Evolutionary conservation across 2,329 filamentous ascomycete species (phyloP).

Genomic region (Fusarium compactum): DNA sequence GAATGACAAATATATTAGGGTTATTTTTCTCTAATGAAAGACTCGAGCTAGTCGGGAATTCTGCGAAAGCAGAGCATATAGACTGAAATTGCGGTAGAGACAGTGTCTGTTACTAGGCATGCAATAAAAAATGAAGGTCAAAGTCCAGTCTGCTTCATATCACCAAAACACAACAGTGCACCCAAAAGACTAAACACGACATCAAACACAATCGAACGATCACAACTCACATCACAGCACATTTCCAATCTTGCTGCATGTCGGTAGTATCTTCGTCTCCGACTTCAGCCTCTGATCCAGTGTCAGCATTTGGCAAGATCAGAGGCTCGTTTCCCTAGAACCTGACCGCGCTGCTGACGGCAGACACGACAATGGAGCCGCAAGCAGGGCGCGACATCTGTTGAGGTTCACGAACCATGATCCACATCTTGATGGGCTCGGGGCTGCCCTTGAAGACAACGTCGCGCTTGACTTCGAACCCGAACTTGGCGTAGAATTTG

Average conservation of each 20-base stretch:
- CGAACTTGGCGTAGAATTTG: conserved; percentile 79
- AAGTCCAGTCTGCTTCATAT: conserved; percentile 5
- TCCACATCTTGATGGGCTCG: conserved; percentile 74
- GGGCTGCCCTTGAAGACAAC: conserved; percentile 71
- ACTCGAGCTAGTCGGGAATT: conserved; percentile 42
- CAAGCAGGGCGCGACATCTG: conserved; percentile 48
- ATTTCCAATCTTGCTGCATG: conserved; percentile 17
- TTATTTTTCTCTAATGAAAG: conserved; percentile 44
- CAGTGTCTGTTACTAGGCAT: conserved; percentile 18
- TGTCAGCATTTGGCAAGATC: conserved; percentile 24
- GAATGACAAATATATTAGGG: conserved; percentile 44
- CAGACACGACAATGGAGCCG: conserved; percentile 38
- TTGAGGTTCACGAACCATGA: conserved; percentile 83
- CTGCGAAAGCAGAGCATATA: conserved; percentile 29
- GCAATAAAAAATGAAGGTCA: conserved; percentile 10
- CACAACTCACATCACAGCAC: conserved; percentile 35
- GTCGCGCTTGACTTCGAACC: conserved; percentile 74
- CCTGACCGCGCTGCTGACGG: conserved; percentile 39
- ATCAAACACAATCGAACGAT: neutral
- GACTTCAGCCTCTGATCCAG: conserved; percentile 35
- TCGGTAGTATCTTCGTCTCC: conserved; percentile 9
- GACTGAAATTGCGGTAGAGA: conserved; percentile 38
- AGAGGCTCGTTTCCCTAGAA: conserved; percentile 45
- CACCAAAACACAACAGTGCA: conserved; percentile 2
- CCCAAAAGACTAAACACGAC: conserved; percentile 2